These are phyloP conservation scores for Trichoderma guizhouense DNA, from an alignment of 2,329 filamentous ascomycete species.

Conservation along the genomic window DNA sequence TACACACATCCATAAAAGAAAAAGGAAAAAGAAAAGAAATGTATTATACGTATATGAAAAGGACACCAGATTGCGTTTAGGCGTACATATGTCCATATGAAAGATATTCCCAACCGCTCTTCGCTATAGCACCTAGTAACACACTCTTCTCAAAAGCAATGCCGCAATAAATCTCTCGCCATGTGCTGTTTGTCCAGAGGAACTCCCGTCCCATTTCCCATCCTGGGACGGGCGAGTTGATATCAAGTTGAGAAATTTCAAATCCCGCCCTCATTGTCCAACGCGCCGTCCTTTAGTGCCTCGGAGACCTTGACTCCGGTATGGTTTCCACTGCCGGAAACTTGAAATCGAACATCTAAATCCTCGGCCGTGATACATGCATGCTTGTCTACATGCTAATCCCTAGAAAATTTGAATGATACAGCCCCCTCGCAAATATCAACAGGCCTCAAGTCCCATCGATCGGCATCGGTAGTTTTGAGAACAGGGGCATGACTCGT, in stretches of 20 bases:
- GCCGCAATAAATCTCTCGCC: neutral
- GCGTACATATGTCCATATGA: neutral
- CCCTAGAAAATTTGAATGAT: neutral
- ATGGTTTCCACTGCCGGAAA: neutral
- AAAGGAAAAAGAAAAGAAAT: neutral
- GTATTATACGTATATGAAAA: neutral
- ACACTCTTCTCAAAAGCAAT: neutral
- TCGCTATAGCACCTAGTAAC: neutral
- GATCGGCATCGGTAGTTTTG: neutral
- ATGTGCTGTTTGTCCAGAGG: neutral
- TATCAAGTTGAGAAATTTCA: neutral
- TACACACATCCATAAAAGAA: neutral
- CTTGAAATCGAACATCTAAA: neutral
- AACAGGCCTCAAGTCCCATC: neutral
- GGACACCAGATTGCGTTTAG: neutral
- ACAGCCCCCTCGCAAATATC: neutral
- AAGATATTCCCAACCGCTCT: neutral
- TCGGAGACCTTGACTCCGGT: neutral
- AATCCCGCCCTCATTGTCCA: neutral
- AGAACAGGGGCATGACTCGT: neutral
- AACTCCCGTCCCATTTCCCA: neutral
- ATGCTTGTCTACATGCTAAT: neutral
- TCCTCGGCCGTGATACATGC: neutral
- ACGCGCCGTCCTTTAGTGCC: neutral
- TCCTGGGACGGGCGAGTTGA: too few species aligned